Base-by-base conservation (phyloP, 768 basidiomycete species). In the Leccinum arenicola region DNA sequence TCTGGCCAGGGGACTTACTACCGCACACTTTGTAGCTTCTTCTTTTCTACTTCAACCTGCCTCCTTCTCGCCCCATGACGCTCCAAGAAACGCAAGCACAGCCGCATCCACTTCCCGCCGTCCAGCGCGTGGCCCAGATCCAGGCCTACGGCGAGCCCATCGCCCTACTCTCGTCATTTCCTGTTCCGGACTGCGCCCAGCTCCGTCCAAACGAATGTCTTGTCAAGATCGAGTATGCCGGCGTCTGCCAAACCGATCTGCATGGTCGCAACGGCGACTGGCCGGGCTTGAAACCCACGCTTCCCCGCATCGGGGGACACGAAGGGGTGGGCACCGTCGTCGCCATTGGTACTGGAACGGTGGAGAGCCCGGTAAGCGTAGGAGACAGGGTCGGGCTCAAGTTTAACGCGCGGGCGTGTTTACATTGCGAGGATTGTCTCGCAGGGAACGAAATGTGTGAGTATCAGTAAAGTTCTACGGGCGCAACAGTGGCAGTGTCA, bases 301-400 rank as follows among this genome's bases (percentile, higher is more conserved):
- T 80, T 71, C 51, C 69, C 66, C 33, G 64, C 59, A 65, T 79
- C 23, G 78, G 77, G 1, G 79, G 81, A 0, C 80, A 80, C 65
- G 80, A 81, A 60, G 80, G 80, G n/a, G 77, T 76, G 3, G 80
- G 81, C 25, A 64, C 58, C 43, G 64, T 83, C 58, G 77, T 80
- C 19, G 80, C 78, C 17, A 77, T 83, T 38, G 79, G 71, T 23
- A 64, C 74, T 8, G 65, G 74, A 54, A 74, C 75, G 1, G 19
- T 54, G 10, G 61, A 65, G 3, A 73, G 71, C 33, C 64, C 61
- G 2, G 69, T 77, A 56, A 73, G 66, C 23, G 17, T 78, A 49
- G 80, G 77, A 17, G 76, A 78, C 36, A 61, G 72, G 14, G 80
- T 79, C 25, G 78, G 80, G 8, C 70, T 81, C 64, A 81, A 80